Evolutionary conservation across 164 flowering plant species (phyloP), one percentile per base, ranked within the genome.

Genomic region (Santalum album): DNA sequence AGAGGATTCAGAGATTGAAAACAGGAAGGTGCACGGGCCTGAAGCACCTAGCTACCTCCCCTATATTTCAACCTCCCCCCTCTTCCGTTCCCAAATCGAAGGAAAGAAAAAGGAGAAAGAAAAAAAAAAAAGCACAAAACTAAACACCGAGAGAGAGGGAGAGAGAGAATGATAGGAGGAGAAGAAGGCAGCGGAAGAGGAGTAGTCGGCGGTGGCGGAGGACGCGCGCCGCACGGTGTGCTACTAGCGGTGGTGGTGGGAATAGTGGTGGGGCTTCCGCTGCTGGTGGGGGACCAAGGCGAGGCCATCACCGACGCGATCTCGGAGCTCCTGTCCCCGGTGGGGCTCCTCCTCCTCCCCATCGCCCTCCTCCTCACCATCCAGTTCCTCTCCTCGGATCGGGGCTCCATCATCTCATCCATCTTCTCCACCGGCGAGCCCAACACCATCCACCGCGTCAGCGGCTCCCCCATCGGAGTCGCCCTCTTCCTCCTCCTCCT

Each of bases 401-500:
- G 78, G 9, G 85, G 81, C 53, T 57, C 78, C 17, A 56, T 79
- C 58, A 47, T 84, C 64, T 67, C 82, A 56, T 4, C 35, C 58
- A 9, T 83, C 5, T 80, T 85, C 77, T 74, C 84, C 54, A 65
- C 80, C 53, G 94, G 90, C 52, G 87, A 80, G 32, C 95, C 92
- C 6, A 76, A 86, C 56, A 55, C 95, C 47, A 79, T 91, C 47
- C 96, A 91, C 75, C 74, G 95, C 6, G 84, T 73, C 65, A 80
- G 87, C 39, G 96, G 97, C 1, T 90, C 96, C 0, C 96, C 97
- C 0, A 72, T 85, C 46, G 98, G 98, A 19, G 92, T 91, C 5
- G 96, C 90, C 0, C 72, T 86, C 47, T 29, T 91, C 50, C 88
- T 87, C 10, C 3, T 76, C 11, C 76, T 91, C 65, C 48, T 82